A percentile compares a stretch with the other conserved stretches of the same genome.
Evolutionary conservation across 768 basidiomycete genomes (phyloP).

Genomic region (Steccherinum ochraceum): DNA sequence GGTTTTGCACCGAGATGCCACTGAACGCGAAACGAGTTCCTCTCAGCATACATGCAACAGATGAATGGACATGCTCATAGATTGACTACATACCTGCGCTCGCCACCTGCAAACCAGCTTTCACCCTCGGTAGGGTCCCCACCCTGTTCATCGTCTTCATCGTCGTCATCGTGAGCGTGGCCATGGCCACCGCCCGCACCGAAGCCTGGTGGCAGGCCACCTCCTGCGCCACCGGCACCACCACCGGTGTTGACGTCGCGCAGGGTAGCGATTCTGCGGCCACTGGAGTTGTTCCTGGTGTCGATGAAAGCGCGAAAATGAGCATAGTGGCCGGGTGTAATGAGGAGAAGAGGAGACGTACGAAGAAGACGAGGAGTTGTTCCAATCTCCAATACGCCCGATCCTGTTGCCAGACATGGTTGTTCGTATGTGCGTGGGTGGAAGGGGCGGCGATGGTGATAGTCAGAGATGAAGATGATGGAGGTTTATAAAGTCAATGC

Average conservation of each 20-base stretch:
- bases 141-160: constrained; percentile 47
- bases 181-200: constrained; percentile 1
- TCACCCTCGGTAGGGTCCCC: constrained; percentile 46
- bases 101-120: constrained; percentile 91
- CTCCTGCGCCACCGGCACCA: constrained; percentile 1
- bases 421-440: too few species aligned
- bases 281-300: constrained; percentile 7
- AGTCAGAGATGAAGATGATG: too few species aligned
- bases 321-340: neutral
- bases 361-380: constrained; percentile 9
- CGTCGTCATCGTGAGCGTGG: constrained; percentile 33
- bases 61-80: neutral
- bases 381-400: constrained; percentile 20
- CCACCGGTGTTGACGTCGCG: constrained; percentile 18
- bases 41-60: neutral
- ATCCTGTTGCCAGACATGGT: too few species aligned
- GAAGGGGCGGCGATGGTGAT: too few species aligned
- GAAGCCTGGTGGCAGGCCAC: constrained; percentile 5
- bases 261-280: constrained; percentile 22
- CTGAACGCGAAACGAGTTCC: constrained; percentile 33
- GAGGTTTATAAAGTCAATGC: too few species aligned
- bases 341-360: neutral
- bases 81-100: constrained; percentile 62
- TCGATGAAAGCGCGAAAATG: neutral
- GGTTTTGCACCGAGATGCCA: constrained; percentile 86